Evolutionary conservation across 805 yeast species (phyloP), one percentile per base, ranked within the genome.

Genomic region (Candida koratica): DNA sequence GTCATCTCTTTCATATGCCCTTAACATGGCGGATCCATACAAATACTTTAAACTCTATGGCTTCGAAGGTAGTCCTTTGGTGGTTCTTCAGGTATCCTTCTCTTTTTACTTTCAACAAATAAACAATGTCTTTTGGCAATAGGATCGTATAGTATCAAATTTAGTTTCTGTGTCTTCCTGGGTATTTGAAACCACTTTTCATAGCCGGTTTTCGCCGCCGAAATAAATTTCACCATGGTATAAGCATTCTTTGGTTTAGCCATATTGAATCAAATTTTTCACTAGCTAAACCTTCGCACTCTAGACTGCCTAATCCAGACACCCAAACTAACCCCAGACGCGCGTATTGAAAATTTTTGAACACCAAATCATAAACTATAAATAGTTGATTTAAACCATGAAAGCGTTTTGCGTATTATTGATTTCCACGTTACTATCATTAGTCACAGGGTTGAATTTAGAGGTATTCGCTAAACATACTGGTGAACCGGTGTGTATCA

Each of bases 201-300:
- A 60, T 72, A 85, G 1, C 97, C 97, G 1, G 97, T 89, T 49
- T 82, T 77, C 12, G 97, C 97, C 2, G 93, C 73, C 1, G 97
- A 90, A 2, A 89, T 68, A 44, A 90, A 73, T 60, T 87, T 86
- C 39, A 90, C 82, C 54, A 89, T 79, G 4, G 95, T 83, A 48
- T 79, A 79, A 53, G 88, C 79, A 17, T 84, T 72, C 62, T 85
- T 85, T 29, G 82, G 79, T 59, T 83, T 55, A n/a, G 62, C 61
- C 62, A 57, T 41, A 29, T 43, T 35, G 12, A n/a, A 24, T 16
- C 19, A 38, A 45, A 38, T 31, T 39, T 44, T 45, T 32, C 25
- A 28, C 36, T 25, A n/a, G 23, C 23, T 7, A 20, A 20, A 20
- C 23, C 10, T 20, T 20, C 10, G 23, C 7, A 22, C 4, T 16